Conservation (phyloP, 768 basidiomycete genomes). For the Gloeopeniophorella convolvens region DNA sequence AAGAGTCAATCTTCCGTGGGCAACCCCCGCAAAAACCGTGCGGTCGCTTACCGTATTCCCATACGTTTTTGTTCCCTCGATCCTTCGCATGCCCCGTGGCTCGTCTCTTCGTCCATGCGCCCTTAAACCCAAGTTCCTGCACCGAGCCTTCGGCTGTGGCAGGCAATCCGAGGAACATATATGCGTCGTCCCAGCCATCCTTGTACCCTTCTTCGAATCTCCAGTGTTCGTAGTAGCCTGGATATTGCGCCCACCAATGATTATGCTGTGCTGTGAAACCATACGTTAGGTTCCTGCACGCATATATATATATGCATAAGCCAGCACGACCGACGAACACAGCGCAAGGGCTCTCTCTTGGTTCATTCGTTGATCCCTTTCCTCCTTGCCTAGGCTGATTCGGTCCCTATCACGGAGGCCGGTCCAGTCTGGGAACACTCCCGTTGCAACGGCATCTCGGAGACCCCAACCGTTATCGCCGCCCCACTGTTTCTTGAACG, state of each 20-base stretch:
- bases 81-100: slow-evolving; percentile 38
- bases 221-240: slow-evolving; percentile 58
- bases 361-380: slow-evolving; percentile 34
- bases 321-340: too few relatives aligned
- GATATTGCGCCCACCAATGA: slow-evolving; percentile 42
- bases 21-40: not conserved
- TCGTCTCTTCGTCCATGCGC: slow-evolving; percentile 48
- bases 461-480: slow-evolving; percentile 76
- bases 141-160: slow-evolving; percentile 25
- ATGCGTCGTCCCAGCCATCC: slow-evolving; percentile 68
- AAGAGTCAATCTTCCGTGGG: not conserved
- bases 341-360: too few relatives aligned
- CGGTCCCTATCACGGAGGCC: slow-evolving; percentile 20
- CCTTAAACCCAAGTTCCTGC: slow-evolving; percentile 58
- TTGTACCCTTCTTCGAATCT: slow-evolving; percentile 61
- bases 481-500: slow-evolving; percentile 59
- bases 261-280: too few relatives aligned
- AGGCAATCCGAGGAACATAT: slow-evolving; percentile 41
- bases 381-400: slow-evolving; percentile 30
- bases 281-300: slow-evolving; percentile 28
- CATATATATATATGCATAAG: too few relatives aligned
- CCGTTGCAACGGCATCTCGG: slow-evolving; percentile 53
- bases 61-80: slow-evolving; percentile 41
- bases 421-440: slow-evolving; percentile 46
- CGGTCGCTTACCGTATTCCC: slow-evolving; percentile 62